phyloP scores from a whole-genome alignment of 129 eudicot species.

The Scalesia atractyloides region DNA sequence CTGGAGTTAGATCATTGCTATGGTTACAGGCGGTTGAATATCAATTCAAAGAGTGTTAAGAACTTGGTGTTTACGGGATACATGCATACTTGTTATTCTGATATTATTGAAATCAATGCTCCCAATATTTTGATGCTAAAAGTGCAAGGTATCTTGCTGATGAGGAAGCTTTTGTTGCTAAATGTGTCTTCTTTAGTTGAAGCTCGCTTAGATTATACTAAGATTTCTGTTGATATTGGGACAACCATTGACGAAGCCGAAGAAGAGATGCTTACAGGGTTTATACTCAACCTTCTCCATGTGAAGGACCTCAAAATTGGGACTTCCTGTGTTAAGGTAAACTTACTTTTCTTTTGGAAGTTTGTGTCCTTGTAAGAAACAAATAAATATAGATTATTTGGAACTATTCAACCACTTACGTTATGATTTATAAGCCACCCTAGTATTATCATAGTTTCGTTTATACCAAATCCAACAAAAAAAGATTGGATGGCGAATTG shows the following conservation, averaged over 20 bases:
- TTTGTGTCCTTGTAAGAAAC: background rate
- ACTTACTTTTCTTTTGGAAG: background rate
- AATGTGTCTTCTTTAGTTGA: conserved; percentile 28
- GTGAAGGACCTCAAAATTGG: conserved; percentile 25
- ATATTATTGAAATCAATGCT: conserved; percentile 30
- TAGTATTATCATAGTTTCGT: background rate
- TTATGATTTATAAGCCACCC: background rate
- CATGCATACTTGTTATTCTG: conserved; percentile 5
- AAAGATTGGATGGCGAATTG: background rate
- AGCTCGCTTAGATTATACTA: conserved; percentile 21
- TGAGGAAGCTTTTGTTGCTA: conserved; percentile 28
- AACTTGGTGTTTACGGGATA: conserved; percentile 20
- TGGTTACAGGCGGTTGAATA: conserved; percentile 23
- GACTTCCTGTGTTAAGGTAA: background rate
- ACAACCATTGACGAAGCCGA: conserved; percentile 4
- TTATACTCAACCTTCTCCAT: conserved; percentile 17
- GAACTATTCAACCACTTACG: too few relatives aligned
- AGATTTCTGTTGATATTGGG: background rate
- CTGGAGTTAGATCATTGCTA: conserved; percentile 7
- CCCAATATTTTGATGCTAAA: conserved; percentile 23
- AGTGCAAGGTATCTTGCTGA: background rate
- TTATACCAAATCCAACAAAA: background rate
- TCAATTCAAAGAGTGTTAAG: conserved; percentile 25
- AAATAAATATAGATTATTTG: background rate
- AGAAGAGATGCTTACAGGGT: conserved; percentile 29